Conservation (phyloP, 2,329 filamentous ascomycete genomes). For the Penicillium freii region DNA sequence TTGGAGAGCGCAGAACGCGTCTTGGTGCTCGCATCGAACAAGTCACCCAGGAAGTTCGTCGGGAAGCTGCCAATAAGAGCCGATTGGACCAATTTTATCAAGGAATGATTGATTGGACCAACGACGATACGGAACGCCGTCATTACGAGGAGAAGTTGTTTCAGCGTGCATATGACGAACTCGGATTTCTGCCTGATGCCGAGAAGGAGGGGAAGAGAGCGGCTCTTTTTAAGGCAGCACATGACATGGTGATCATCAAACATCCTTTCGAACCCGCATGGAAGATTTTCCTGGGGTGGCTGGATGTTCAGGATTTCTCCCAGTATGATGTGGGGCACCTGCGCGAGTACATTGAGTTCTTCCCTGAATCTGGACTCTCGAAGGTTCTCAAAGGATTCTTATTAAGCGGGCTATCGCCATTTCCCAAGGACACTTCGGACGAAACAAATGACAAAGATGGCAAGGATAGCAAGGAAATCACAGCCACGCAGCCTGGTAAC, state of each 20-base stretch:
- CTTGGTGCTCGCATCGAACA: constrained; percentile 80
- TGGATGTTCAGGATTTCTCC: constrained; percentile 70
- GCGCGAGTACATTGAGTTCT: constrained; percentile 75
- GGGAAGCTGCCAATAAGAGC: constrained; percentile 75
- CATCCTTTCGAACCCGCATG: constrained; percentile 87
- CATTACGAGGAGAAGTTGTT: constrained; percentile 88
- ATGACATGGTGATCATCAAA: constrained; percentile 94
- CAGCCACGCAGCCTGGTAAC: constrained; percentile 35
- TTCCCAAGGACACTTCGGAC: constrained; percentile 57
- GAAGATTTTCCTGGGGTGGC: constrained; percentile 88
- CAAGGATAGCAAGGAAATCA: neutral
- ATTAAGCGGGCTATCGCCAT: constrained; percentile 79
- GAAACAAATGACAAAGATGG: constrained; percentile 38
- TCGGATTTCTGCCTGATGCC: constrained; percentile 65
- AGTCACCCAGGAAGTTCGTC: constrained; percentile 82
- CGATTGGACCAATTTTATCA: constrained; percentile 77
- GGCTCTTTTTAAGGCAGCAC: constrained; percentile 72
- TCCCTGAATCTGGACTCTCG: constrained; percentile 77
- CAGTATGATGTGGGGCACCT: constrained; percentile 77
- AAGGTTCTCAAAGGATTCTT: constrained; percentile 81
- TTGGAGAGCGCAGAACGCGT: constrained; percentile 82
- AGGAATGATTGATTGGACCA: constrained; percentile 84
- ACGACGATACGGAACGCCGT: constrained; percentile 78
- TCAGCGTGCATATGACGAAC: constrained; percentile 72
- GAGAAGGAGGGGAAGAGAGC: constrained; percentile 69